Conservation (phyloP, 2,329 filamentous ascomycete species). For the Chaetomium olivaceum region DNA sequence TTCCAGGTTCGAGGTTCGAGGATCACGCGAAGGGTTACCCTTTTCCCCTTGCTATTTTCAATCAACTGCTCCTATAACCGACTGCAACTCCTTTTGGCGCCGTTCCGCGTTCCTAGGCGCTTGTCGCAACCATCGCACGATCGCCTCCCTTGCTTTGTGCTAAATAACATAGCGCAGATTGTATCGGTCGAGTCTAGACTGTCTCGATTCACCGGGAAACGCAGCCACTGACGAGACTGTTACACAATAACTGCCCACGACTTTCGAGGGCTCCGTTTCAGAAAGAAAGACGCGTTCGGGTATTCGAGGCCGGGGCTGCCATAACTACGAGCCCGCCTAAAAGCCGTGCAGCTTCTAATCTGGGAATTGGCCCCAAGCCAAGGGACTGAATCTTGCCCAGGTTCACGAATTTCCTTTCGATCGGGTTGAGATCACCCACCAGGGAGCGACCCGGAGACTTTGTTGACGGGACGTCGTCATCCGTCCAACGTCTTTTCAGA, state of each 20-base stretch:
- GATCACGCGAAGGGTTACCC: background rate
- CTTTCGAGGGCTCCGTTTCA: conserved; percentile 10
- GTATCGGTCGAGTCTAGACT: background rate
- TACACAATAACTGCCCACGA: background rate
- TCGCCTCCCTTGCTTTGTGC: conserved; percentile 11
- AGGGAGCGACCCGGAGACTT: background rate
- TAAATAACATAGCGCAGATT: conserved; percentile 12
- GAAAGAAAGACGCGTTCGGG: background rate
- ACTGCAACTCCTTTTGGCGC: background rate
- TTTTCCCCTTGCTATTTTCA: background rate
- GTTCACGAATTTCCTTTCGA: background rate
- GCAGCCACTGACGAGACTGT: conserved; percentile 6
- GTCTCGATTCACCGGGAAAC: background rate
- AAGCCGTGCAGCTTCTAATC: background rate
- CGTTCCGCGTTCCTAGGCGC: background rate
- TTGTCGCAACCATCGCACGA: background rate
- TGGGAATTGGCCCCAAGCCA: background rate
- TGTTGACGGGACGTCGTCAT: conserved; percentile 6
- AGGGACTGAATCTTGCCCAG: background rate
- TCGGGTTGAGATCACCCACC: background rate
- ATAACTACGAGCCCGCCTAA: background rate
- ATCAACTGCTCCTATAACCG: background rate
- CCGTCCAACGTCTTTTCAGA: background rate
- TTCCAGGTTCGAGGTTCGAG: background rate
- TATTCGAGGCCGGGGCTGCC: background rate